Evolutionary conservation across 2,329 filamentous ascomycete genomes (phyloP), one percentile per base, ranked within the genome.

Genomic region (Penicillium sp.): DNA sequence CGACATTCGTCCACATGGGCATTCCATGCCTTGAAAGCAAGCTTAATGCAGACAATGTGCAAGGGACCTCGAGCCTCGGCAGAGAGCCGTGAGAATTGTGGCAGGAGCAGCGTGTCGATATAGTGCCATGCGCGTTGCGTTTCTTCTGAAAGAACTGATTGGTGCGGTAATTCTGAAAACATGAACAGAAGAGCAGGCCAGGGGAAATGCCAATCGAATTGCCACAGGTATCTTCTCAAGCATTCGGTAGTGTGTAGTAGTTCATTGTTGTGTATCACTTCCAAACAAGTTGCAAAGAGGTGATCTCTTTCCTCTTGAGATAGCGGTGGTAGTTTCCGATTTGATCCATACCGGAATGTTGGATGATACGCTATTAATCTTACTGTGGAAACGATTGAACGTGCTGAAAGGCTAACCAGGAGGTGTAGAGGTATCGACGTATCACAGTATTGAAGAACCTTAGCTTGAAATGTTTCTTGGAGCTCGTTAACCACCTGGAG

Each of bases 301-400:
- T 55, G 21, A 33, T 55, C 52, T 12, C 33, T 48, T 33, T 55
- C 45, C 5, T 33, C 3, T 23, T 24, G 52, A 5, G 52, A 55
- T 48, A 55, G 12, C 6, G 45, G 33, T 12, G 43, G 45, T 14
- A 48, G 4, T 12, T 55, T 55, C 43, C 47, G 18, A 42, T 48
- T 24, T 20, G 42, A 18, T 11, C 43, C 52, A 46, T 46, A 55
- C 4, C 26, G 23, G 18, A 42, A 8, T 23, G 47, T 48, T 16
- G 88, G 88, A 63, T 92, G 86, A 65, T 92, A 88, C 2, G 90
- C 81, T 58, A 91, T 81, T 30, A 94, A 79, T 74, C 86, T 89
- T 77, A 91, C 84, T 71, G 91, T 92, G 52, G 86, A 85, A 74
- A 91, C 83, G 61, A 92, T 84, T 33, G 92, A 78, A 7, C 88